These are phyloP conservation scores for Candolleomyces eurysporus DNA, from an alignment of 768 basidiomycete species.

Conservation along the genomic window DNA sequence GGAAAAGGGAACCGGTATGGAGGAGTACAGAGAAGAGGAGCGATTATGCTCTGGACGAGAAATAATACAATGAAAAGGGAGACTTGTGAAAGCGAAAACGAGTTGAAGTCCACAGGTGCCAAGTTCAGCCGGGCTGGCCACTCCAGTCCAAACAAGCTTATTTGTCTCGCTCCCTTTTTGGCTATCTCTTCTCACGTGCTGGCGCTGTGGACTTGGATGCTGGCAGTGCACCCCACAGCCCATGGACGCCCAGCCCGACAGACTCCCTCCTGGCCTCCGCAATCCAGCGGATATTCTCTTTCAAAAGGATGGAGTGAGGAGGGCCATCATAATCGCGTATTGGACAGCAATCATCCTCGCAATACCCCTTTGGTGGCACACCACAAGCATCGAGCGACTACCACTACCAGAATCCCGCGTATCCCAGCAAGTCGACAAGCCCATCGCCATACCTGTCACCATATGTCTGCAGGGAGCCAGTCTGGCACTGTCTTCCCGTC, in stretches of 20 bases:
- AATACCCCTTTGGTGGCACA: conserved; percentile 90
- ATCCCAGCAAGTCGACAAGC: conserved; percentile 43
- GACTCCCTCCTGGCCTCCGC: not conserved
- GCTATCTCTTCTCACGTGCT: not conserved
- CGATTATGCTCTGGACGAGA: not conserved
- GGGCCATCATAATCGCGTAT: conserved; percentile 70
- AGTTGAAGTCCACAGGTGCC: not conserved
- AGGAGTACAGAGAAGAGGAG: not conserved
- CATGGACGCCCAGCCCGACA: conserved; percentile 47
- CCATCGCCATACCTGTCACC: conserved; percentile 45
- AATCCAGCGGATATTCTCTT: conserved; percentile 28
- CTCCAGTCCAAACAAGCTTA: not conserved
- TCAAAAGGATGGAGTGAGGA: conserved; percentile 48
- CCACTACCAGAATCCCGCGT: conserved; percentile 67
- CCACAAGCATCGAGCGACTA: conserved; percentile 85
- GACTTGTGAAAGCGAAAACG: not conserved
- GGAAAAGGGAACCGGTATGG: not conserved
- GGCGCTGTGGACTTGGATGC: not conserved
- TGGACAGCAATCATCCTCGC: conserved; percentile 76
- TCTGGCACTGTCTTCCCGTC: conserved; percentile 8
- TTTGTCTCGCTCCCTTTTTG: not conserved
- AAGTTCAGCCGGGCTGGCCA: not conserved
- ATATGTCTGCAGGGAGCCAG: conserved; percentile 27
- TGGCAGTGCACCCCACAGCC: conserved; percentile 17
- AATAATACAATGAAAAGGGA: not conserved